Percentiles rank a stretch among this genome's conserved stretches.
These are phyloP conservation scores for Leccinum aurantiacum DNA, from an alignment of 768 basidiomycete genomes.

Conservation along the genomic window DNA sequence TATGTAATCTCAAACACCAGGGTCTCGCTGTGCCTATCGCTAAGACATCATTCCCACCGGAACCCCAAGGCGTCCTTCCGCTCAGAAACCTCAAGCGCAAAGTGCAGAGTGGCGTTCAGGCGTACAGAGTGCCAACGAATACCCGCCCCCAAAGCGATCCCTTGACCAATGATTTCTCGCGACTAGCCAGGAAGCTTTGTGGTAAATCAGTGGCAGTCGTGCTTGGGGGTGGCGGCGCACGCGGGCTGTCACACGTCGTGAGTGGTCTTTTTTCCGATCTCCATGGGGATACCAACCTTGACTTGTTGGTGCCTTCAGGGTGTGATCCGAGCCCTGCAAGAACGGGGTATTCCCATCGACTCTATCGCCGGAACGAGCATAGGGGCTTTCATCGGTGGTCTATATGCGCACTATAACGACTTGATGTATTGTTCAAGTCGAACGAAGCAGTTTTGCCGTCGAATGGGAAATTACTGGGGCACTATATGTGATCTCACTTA, in stretches of 20 bases:
- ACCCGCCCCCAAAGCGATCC: constrained; percentile 73
- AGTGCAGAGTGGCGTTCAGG: constrained; percentile 86
- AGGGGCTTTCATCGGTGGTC: constrained; percentile 87
- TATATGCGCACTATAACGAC: constrained; percentile 95
- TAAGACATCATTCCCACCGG: constrained; percentile 64
- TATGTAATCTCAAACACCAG: constrained; percentile 37
- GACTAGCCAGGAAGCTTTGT: constrained; percentile 87
- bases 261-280: constrained; percentile 26
- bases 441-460: constrained; percentile 85
- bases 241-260: constrained; percentile 77
- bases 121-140: constrained; percentile 67
- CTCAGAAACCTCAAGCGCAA: constrained; percentile 91
- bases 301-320: constrained; percentile 52
- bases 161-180: constrained; percentile 87
- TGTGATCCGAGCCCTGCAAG: constrained; percentile 88
- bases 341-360: constrained; percentile 91
- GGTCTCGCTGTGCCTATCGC: constrained; percentile 67
- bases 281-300: constrained; percentile 11
- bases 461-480: constrained; percentile 95
- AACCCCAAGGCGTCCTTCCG: constrained; percentile 84
- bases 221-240: constrained; percentile 95
- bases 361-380: constrained; percentile 94
- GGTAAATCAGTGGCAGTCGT: constrained; percentile 93
- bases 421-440: constrained; percentile 81
- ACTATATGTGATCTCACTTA: constrained; percentile 89